Evolutionary conservation across 2,329 filamentous ascomycete genomes (phyloP).

Genomic region (Microsporum ferrugineum): DNA sequence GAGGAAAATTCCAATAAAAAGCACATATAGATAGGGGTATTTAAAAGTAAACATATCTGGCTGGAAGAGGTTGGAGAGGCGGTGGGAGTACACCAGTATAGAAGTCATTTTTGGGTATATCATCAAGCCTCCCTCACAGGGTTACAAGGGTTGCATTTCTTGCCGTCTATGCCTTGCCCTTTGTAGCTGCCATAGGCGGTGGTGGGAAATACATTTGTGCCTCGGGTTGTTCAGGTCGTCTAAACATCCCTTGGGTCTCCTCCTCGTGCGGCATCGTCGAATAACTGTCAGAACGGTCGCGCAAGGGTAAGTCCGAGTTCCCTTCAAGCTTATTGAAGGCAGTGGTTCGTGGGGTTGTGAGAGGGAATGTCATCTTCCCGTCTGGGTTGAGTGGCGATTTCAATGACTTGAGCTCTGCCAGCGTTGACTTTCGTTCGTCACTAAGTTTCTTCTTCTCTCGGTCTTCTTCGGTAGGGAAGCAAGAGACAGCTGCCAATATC

Average conservation of each 20-base stretch:
- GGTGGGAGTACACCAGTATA: background rate
- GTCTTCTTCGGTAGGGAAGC: slow-evolving; percentile 34
- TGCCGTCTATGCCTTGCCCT: slow-evolving; percentile 19
- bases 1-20: background rate
- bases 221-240: slow-evolving; percentile 11
- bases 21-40: background rate
- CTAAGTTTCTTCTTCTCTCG: slow-evolving; percentile 19
- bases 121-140: background rate
- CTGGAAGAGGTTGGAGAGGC: background rate
- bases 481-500: slow-evolving; percentile 38
- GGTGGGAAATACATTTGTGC: slow-evolving; percentile 34
- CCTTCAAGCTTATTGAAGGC: slow-evolving; percentile 32
- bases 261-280: background rate
- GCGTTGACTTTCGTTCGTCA: slow-evolving; percentile 25
- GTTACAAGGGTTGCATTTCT: background rate
- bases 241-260: slow-evolving; percentile 11
- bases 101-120: background rate
- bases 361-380: slow-evolving; percentile 23
- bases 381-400: slow-evolving; percentile 30
- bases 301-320: slow-evolving; percentile 32
- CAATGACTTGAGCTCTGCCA: slow-evolving; percentile 24
- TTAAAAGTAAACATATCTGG: background rate
- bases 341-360: slow-evolving; percentile 33
- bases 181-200: slow-evolving; percentile 25
- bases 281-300: slow-evolving; percentile 19